These are phyloP conservation scores for Colletotrichum echinochloae DNA, from an alignment of 2,329 filamentous ascomycete species.

Conservation along the genomic window DNA sequence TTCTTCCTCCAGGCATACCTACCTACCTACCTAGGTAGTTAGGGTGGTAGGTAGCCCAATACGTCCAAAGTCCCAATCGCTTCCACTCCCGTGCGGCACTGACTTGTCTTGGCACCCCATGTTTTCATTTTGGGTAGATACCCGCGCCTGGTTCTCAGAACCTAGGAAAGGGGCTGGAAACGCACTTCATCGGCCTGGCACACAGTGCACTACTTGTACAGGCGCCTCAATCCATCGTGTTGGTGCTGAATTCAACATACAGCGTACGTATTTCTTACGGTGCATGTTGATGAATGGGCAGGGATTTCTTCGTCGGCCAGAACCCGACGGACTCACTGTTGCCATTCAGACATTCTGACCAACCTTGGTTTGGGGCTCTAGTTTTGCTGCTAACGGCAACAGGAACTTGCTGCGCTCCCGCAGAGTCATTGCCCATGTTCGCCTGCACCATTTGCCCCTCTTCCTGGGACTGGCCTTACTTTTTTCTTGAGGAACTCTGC, in stretches of 20 bases:
- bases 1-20: too few relatives aligned
- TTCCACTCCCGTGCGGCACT: slow-evolving; percentile 3
- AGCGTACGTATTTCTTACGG: not conserved
- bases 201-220: too few relatives aligned
- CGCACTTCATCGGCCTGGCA: not conserved
- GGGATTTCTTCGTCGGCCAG: slow-evolving; percentile 6
- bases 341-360: slow-evolving; percentile 33
- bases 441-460: not conserved
- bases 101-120: slow-evolving; percentile 22
- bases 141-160: not conserved
- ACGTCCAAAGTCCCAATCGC: not conserved
- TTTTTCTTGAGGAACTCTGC: not conserved
- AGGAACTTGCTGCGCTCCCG: slow-evolving; percentile 12
- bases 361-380: slow-evolving; percentile 27
- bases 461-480: slow-evolving; percentile 9
- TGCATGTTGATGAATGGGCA: not conserved
- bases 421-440: slow-evolving; percentile 10
- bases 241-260: not conserved
- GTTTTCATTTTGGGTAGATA: not conserved
- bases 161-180: not conserved
- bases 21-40: too few relatives aligned
- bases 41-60: too few relatives aligned
- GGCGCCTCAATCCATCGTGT: not conserved
- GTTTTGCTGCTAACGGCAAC: slow-evolving; percentile 24
- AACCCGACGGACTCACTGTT: slow-evolving; percentile 15